Percentiles rank a stretch among this genome's conserved stretches.
These are phyloP conservation scores for Pogostemon cablin DNA, from an alignment of 257 asterid species.

Conservation along the genomic window DNA sequence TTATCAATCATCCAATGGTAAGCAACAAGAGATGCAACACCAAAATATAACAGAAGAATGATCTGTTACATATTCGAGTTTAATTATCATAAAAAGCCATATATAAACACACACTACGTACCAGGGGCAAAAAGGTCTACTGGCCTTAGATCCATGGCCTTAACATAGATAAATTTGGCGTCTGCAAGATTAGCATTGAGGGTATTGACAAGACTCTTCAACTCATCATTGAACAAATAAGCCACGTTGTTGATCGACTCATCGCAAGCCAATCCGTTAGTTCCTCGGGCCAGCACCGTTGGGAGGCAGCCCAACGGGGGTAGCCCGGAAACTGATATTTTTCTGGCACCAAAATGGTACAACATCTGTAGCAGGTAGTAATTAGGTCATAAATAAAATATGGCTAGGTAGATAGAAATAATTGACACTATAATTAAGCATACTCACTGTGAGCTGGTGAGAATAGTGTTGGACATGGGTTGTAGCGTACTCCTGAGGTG, in stretches of 20 bases:
- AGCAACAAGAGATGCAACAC: no score
- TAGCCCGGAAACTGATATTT: constrained; percentile 37
- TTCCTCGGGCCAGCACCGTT: constrained; percentile 5
- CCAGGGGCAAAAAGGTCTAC: background rate
- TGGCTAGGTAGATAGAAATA: no score
- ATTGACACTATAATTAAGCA: no score
- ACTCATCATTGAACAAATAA: constrained; percentile 37
- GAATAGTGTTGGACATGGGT: constrained; percentile 39
- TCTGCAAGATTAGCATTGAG: constrained; percentile 28
- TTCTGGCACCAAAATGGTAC: constrained; percentile 48
- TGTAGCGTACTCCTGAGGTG: constrained; percentile 40
- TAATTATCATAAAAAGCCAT: no score
- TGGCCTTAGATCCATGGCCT: constrained; percentile 28
- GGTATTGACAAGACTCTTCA: constrained; percentile 26
- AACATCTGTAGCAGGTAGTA: constrained; percentile 32
- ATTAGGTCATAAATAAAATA: background rate
- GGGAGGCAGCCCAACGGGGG: constrained; percentile 50
- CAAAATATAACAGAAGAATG: no score
- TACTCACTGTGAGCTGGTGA: constrained; percentile 34
- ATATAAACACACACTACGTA: no score
- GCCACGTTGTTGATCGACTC: constrained; percentile 37
- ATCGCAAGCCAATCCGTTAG: constrained; percentile 11
- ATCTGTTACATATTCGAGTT: no score
- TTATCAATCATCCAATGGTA: no score
- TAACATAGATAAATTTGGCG: constrained; percentile 33